Conservation (phyloP, 345 rosid species). For the Linum tenue region DNA sequence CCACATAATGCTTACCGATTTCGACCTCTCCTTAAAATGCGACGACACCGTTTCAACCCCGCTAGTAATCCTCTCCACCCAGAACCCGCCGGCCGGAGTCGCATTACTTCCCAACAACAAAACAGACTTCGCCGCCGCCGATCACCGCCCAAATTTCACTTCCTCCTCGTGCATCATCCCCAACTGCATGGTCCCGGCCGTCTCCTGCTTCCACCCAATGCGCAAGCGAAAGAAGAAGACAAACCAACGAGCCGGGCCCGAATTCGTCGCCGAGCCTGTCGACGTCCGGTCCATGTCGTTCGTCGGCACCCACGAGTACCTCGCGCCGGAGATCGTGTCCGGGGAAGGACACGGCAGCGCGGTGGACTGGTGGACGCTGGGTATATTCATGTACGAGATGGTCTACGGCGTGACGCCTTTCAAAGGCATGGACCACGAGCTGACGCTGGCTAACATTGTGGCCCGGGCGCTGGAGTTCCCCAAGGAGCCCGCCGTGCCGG, state of each 20-base stretch:
- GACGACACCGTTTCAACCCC: conserved; percentile 61
- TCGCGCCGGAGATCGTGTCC: conserved; percentile 85
- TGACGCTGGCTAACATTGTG: conserved; percentile 79
- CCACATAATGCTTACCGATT: conserved; percentile 90
- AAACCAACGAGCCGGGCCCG: conserved; percentile 34
- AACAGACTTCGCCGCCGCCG: conserved; percentile 18
- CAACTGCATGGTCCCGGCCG: conserved; percentile 74
- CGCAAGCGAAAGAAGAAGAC: conserved; percentile 58
- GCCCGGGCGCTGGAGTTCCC: conserved; percentile 92
- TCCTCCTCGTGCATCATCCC: conserved; percentile 79
- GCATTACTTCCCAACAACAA: conserved; percentile 5
- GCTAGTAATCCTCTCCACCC: conserved; percentile 36
- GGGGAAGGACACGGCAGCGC: conserved; percentile 89
- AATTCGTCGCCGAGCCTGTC: conserved; percentile 72
- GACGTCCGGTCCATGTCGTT: conserved; percentile 92
- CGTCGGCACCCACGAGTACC: conserved; percentile 89
- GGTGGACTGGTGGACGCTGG: conserved; percentile 94
- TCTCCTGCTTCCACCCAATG: conserved; percentile 73
- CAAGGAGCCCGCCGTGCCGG: conserved; percentile 54
- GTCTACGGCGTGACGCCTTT: conserved; percentile 77
- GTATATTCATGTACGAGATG: conserved; percentile 72
- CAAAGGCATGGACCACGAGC: conserved; percentile 77
- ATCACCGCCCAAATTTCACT: conserved; percentile 36
- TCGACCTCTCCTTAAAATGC: conserved; percentile 81
- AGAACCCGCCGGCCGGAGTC: conserved; percentile 21